Conservation (phyloP, 2,329 filamentous ascomycete genomes). For the Stachybotrys elegans region DNA sequence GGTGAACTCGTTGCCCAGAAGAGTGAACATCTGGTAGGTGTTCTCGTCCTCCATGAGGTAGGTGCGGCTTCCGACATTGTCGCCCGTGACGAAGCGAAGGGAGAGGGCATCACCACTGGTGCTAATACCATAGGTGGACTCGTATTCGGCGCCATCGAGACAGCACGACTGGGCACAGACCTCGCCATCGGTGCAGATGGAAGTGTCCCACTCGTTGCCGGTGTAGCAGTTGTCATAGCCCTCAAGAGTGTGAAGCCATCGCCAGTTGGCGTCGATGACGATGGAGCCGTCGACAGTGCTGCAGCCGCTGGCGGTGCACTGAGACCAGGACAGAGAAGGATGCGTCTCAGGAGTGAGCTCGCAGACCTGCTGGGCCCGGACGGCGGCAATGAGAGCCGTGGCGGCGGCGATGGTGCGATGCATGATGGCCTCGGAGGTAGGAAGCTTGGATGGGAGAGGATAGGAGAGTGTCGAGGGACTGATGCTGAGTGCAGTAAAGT, state of each 20-base stretch:
- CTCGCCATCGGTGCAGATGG: conserved; percentile 32
- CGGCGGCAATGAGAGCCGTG: conserved; percentile 20
- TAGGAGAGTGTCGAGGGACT: conserved; percentile 1
- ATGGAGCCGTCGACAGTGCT: conserved; percentile 43
- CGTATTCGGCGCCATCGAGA: conserved; percentile 49
- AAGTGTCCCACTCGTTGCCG: conserved; percentile 43
- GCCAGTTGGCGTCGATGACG: conserved; percentile 57
- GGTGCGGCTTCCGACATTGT: conserved; percentile 50
- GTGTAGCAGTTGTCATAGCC: conserved; percentile 52
- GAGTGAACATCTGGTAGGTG: conserved; percentile 60
- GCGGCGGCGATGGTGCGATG: conserved; percentile 21
- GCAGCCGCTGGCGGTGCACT: conserved; percentile 49
- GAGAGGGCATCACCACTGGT: conserved; percentile 46
- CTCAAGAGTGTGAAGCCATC: conserved; percentile 48
- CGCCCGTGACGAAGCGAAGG: conserved; percentile 52
- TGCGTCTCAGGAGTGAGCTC: conserved; percentile 42
- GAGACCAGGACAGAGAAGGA: conserved; percentile 47
- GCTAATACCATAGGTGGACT: conserved; percentile 47
- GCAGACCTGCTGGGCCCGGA: conserved; percentile 45
- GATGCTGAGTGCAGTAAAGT: not conserved
- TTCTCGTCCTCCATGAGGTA: conserved; percentile 60
- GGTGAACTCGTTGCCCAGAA: conserved; percentile 64
- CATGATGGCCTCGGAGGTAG: conserved; percentile 17
- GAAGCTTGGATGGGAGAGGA: conserved; percentile 8
- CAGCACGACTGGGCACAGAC: conserved; percentile 45